Conservation (phyloP, 192 early-diverging fungal genomes). For the Mortierella hygrophila region DNA sequence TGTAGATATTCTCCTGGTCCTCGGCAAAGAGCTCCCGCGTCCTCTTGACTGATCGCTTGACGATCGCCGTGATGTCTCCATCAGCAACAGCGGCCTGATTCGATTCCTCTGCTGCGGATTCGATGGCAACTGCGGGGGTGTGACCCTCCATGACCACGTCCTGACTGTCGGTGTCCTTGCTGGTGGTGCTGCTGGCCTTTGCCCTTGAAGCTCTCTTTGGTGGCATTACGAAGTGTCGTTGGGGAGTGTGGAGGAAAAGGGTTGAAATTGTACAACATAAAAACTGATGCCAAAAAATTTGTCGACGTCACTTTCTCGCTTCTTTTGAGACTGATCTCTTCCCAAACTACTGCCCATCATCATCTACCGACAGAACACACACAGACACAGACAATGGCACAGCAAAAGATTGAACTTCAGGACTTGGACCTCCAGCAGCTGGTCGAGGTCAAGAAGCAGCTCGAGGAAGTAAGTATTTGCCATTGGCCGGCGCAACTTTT, state of each 20-base stretch:
- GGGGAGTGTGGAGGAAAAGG: not conserved
- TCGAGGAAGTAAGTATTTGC: slow-evolving; percentile 78
- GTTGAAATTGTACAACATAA: too few species aligned
- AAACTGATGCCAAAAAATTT: not conserved
- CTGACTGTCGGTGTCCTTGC: slow-evolving; percentile 9
- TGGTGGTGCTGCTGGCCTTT: slow-evolving; percentile 24
- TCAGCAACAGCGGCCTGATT: not conserved
- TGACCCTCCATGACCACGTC: slow-evolving; percentile 38
- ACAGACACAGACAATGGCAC: slow-evolving; percentile 24
- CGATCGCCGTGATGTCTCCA: slow-evolving; percentile 20
- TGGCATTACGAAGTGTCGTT: slow-evolving; percentile 25
- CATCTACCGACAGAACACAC: slow-evolving; percentile 4
- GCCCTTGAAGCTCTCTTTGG: slow-evolving; percentile 52
- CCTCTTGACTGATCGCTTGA: slow-evolving; percentile 36
- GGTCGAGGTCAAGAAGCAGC: slow-evolving; percentile 82
- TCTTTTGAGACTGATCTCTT: not conserved
- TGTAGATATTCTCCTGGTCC: slow-evolving; percentile 34
- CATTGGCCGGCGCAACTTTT: not conserved
- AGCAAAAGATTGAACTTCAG: slow-evolving; percentile 77
- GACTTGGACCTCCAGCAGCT: slow-evolving; percentile 89
- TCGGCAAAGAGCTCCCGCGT: slow-evolving; percentile 50
- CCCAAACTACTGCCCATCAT: not conserved
- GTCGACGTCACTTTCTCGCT: slow-evolving; percentile 2
- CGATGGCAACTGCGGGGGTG: slow-evolving; percentile 16
- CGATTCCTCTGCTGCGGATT: slow-evolving; percentile 18